These are phyloP conservation scores for Phytophthora ramorum DNA, from an alignment of 352 stramenopile genomes.

Conservation along the genomic window DNA sequence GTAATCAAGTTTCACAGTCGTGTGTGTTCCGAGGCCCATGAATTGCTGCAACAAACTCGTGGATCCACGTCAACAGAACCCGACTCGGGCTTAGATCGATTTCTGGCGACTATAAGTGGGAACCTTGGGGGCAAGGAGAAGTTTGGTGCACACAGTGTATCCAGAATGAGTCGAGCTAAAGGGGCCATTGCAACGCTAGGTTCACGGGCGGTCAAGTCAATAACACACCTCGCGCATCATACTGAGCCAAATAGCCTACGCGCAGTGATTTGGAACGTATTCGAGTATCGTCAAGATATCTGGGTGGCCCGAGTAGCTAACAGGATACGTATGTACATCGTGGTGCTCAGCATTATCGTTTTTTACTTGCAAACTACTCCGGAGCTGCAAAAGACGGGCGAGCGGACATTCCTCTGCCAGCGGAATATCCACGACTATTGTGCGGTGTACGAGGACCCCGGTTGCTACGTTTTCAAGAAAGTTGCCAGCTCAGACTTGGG, in stretches of 20 bases:
- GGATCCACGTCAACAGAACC: neutral
- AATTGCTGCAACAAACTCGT: slow-evolving; percentile 19
- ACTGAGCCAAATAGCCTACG: slow-evolving; percentile 34
- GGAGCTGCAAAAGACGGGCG: slow-evolving; percentile 55
- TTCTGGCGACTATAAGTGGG: slow-evolving; percentile 15
- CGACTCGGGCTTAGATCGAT: slow-evolving; percentile 17
- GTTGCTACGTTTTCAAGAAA: slow-evolving; percentile 45
- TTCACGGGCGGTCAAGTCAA: slow-evolving; percentile 20
- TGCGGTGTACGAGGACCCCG: slow-evolving; percentile 30
- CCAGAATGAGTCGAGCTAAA: slow-evolving; percentile 33
- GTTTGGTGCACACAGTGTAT: neutral
- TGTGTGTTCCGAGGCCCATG: slow-evolving; percentile 45
- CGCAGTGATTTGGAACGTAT: slow-evolving; percentile 48
- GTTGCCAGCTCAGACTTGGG: slow-evolving; percentile 6
- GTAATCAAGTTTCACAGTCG: slow-evolving; percentile 52
- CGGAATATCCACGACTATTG: slow-evolving; percentile 54
- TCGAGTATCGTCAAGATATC: slow-evolving; percentile 52
- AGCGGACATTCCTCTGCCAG: slow-evolving; percentile 46
- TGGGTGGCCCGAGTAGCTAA: slow-evolving; percentile 33
- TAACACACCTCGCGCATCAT: slow-evolving; percentile 36
- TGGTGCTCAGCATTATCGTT: slow-evolving; percentile 52
- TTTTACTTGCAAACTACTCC: slow-evolving; percentile 67
- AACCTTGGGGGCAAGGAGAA: slow-evolving; percentile 11
- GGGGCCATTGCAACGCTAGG: slow-evolving; percentile 29
- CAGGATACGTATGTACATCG: slow-evolving; percentile 36